phyloP scores from a whole-genome alignment of 176 grass and related monocot species.

The Pontederia paniculata region DNA sequence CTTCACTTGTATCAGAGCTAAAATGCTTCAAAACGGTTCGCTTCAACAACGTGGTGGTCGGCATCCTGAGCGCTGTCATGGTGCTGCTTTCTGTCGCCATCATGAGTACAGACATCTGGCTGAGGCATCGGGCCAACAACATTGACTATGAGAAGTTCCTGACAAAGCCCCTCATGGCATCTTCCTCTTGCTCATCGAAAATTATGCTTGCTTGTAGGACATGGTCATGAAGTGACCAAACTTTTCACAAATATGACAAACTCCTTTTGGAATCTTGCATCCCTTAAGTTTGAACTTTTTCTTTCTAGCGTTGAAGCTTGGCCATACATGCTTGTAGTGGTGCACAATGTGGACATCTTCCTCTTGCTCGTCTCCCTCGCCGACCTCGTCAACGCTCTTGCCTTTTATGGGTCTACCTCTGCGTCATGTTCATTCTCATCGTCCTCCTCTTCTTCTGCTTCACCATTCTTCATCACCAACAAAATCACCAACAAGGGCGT shows the following conservation, averaged over 20 bases:
- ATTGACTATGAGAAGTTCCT: conserved; percentile 38
- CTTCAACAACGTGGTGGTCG: conserved; percentile 4
- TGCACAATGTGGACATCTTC: too few species aligned
- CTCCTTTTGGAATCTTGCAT: too few species aligned
- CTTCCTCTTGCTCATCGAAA: too few species aligned
- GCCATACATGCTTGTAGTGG: too few species aligned
- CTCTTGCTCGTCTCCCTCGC: conserved; percentile 23
- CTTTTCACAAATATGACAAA: too few species aligned
- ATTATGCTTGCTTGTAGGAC: too few species aligned
- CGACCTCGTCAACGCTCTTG: conserved; percentile 19
- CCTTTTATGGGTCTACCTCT: conserved; percentile 43
- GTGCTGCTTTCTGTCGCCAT: conserved; percentile 27
- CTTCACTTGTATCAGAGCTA: too few species aligned
- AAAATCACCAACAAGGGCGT: conserved; percentile 38
- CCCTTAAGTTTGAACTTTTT: too few species aligned
- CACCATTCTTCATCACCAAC: conserved; percentile 22
- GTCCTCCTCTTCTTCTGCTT: conserved; percentile 33
- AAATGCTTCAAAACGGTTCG: conserved; percentile 2
- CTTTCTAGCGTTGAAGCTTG: too few species aligned
- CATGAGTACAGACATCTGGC: conserved; percentile 20
- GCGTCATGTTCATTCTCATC: conserved; percentile 30
- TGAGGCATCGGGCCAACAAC: not conserved
- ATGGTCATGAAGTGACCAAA: too few species aligned
- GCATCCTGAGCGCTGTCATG: conserved; percentile 34
- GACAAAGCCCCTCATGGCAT: conserved; percentile 23